Base-by-base conservation (phyloP, 2,329 filamentous ascomycete species). In the Pyrenophora seminiperda region DNA sequence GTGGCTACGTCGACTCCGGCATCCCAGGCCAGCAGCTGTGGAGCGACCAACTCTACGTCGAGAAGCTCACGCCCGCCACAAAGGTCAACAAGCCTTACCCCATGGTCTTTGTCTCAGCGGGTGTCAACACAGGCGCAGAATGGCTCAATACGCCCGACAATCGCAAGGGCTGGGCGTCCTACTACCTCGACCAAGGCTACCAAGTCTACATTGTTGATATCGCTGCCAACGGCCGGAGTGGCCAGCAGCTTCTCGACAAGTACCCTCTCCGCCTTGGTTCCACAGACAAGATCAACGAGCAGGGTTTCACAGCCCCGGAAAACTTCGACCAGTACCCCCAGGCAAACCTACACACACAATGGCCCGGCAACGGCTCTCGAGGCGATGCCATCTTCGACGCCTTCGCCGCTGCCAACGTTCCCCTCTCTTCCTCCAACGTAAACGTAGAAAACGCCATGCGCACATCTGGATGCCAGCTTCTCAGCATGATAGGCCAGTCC, bases 31-130 rank as follows among this genome's bases (percentile, higher is more conserved):
- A 61, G 24, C 58, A 56, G 20, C 49, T 59, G 11, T 56, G 49
- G 49, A 54, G 45, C 20, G 57, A 63, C 29, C 53, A 49, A 24
- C 24, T 63, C 18, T 64, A 64, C 20, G 58, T 64, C 20, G 59
- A 64, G 32, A 64, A 64, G 38, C 37, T 64, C 10, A 53, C 61
- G 13, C 61, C 61, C 5, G 32, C 42, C 14, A 49, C 10, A 13
- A 47, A 53, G 14, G 29, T 30, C 39, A 54, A 41, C 24, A 50
- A 61, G 34, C 49, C 54, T 30, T 55, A 59, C 37, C 63, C 62
- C 4, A 51, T 67, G 19, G 48, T 67, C 30, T 64, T 67, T 14
- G 43, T 67, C 19, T 57, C 58, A 10, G 63, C 54, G 1, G 59
- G 59, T 39, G 59, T 57, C 31, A 59, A 60, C 37, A 47, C 59